Base-by-base conservation (phyloP, 768 basidiomycete species). In the Psilocybe tampanensis region DNA sequence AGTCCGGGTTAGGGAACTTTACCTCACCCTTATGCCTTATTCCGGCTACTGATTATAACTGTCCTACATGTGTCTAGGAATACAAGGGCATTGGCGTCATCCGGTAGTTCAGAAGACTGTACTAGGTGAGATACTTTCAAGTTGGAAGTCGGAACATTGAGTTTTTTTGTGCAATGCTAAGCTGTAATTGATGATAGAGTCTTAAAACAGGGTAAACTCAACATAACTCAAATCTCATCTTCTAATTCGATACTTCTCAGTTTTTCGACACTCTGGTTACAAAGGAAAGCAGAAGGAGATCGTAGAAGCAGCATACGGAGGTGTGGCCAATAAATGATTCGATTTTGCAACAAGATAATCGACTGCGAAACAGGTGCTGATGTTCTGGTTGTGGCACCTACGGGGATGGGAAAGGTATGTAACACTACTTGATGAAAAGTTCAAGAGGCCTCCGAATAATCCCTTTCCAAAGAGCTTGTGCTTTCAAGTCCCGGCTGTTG, bases 331-430 rank as follows among this genome's bases (percentile, higher is more conserved):
- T 8, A 42, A 15, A 29, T n/a, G 11, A 51, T 23, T 19, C 8
- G 2, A 9, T 24, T 2, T 21, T 7, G 12, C 21, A 17, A 19
- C 39, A 45, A 39, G 23, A n/a, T 22, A 19, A 8, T 43, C 56
- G 5, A 44, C 32, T 13, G 19, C 23, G 4, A 34, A 34, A 5
- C 54, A 90, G 90, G 88, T 3, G 72, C 71, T 8, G 91, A 93
- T 69, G 84, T 93, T 13, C 80, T 93, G 47, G 89, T 92, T 9
- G 78, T 93, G 2, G 92, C 92, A 17, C 91, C 92, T 0, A 94
- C 93, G 9, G 91, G 92, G 3, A 91, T 94, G 89, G 93, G 92
- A 32, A 94, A 94, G 81, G 92, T 88, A 36, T 26, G 26, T 22
- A 48, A 32, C 22, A 18, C 19, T 18, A n/a, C 13, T 53, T 4